Percentiles rank a stretch among this genome's conserved stretches.
Conservation (phyloP, 768 basidiomycete genomes). For the Chalciporus sphaerocephalus region DNA sequence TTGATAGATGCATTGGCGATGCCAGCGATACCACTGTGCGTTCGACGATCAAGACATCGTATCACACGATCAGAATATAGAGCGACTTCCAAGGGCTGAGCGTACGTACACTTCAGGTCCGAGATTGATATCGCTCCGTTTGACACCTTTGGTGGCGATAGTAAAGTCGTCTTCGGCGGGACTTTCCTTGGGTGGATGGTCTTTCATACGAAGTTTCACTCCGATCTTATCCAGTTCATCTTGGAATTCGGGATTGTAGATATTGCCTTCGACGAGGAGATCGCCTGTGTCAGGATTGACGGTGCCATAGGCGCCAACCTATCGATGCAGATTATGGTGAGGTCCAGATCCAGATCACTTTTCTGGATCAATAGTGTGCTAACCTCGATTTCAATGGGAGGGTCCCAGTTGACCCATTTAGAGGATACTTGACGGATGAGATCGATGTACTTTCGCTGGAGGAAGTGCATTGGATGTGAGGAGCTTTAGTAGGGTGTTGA, state of each 20-base stretch:
- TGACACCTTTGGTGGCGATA: conserved; percentile 24
- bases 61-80: too few species aligned
- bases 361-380: neutral
- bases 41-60: too few species aligned
- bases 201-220: conserved; percentile 1
- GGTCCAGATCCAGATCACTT: neutral
- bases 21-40: conserved; percentile 16
- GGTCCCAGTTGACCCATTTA: conserved; percentile 40
- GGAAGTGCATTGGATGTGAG: conserved; percentile 8
- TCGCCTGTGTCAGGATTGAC: conserved; percentile 30
- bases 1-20: conserved; percentile 31
- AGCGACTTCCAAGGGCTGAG: neutral
- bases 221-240: conserved; percentile 8
- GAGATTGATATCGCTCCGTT: conserved; percentile 3
- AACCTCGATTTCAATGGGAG: conserved; percentile 31
- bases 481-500: neutral
- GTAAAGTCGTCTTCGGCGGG: conserved; percentile 21
- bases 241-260: conserved; percentile 25
- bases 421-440: conserved; percentile 30
- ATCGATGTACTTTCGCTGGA: conserved; percentile 34
- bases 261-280: conserved; percentile 30
- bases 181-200: conserved; percentile 13
- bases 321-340: neutral
- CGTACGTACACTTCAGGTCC: conserved; percentile 22
- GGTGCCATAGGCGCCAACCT: conserved; percentile 36